Conservation (phyloP, 2,329 filamentous ascomycete genomes). For the Periconia sp. region DNA sequence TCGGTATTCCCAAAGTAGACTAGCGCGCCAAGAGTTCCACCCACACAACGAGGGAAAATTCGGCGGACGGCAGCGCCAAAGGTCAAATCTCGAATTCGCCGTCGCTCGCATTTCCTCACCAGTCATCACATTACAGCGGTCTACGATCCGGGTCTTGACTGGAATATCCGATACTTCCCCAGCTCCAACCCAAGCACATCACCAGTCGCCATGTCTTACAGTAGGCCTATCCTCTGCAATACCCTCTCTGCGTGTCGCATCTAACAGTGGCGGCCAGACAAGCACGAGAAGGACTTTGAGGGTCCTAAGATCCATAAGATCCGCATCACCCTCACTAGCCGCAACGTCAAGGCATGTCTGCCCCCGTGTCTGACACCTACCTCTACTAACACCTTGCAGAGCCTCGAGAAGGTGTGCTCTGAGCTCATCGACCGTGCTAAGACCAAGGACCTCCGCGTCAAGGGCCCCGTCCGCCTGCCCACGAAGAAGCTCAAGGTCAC, state of each 20-base stretch:
- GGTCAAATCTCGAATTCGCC: too few relatives aligned
- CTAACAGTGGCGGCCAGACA: too few relatives aligned
- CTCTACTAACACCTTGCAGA: slow-evolving; percentile 4
- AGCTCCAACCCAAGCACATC: slow-evolving; percentile 22
- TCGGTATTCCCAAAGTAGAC: slow-evolving; percentile 25
- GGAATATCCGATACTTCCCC: slow-evolving; percentile 35
- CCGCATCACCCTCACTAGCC: slow-evolving; percentile 95
- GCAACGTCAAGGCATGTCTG: slow-evolving; percentile 75
- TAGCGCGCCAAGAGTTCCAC: slow-evolving; percentile 48
- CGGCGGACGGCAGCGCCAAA: slow-evolving; percentile 22
- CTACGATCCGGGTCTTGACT: slow-evolving; percentile 55
- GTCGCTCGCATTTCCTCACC: slow-evolving; percentile 41
- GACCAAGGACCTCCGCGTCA: slow-evolving; percentile 97
- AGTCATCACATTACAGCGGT: slow-evolving; percentile 63
- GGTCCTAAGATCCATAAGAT: slow-evolving; percentile 97
- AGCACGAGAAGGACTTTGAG: slow-evolving; percentile 93
- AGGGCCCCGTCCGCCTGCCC: slow-evolving; percentile 96
- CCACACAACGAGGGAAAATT: slow-evolving; percentile 6
- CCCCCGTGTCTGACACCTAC: slow-evolving; percentile 50
- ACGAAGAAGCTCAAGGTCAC: slow-evolving; percentile 97
- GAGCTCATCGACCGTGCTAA: slow-evolving; percentile 99
- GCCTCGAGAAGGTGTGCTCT: slow-evolving; percentile 70
- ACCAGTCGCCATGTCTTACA: slow-evolving; percentile 43
- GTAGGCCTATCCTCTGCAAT: neutral
- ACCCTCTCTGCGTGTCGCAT: too few relatives aligned